Percentiles rank a stretch among this genome's conserved stretches.
Conservation (phyloP, 164 flowering plant species). For the Akebia trifoliata region DNA sequence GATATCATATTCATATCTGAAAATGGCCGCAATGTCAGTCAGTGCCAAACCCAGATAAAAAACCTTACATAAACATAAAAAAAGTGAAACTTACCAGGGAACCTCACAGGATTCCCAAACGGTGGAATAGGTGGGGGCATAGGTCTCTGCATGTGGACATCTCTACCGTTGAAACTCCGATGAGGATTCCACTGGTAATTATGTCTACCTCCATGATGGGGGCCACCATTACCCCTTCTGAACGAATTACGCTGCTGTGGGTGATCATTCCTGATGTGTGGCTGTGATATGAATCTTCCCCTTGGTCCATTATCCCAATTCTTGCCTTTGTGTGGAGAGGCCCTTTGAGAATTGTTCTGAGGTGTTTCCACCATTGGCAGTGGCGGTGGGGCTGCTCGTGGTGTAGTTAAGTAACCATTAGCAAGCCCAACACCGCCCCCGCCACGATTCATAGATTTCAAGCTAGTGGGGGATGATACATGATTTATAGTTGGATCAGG, state of each 20-base stretch:
- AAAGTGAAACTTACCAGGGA: slow-evolving; percentile 36
- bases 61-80: neutral
- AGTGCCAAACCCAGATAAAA: neutral
- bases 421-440: slow-evolving; percentile 29
- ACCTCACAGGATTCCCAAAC: slow-evolving; percentile 30
- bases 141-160: slow-evolving; percentile 32
- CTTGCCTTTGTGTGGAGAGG: slow-evolving; percentile 25
- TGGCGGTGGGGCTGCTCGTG: slow-evolving; percentile 28
- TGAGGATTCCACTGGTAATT: slow-evolving; percentile 44
- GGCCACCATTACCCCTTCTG: slow-evolving; percentile 48
- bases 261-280: slow-evolving; percentile 37
- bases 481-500: slow-evolving; percentile 32
- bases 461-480: slow-evolving; percentile 31
- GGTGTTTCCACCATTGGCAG: slow-evolving; percentile 18
- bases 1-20: slow-evolving; percentile 37
- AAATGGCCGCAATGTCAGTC: neutral
- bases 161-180: slow-evolving; percentile 43
- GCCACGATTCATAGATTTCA: slow-evolving; percentile 41
- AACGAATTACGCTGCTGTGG: slow-evolving; percentile 45
- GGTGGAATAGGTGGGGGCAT: slow-evolving; percentile 18
- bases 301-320: slow-evolving; percentile 41
- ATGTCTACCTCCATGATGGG: slow-evolving; percentile 64
- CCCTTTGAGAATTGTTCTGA: slow-evolving; percentile 34
- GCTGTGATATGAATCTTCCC: slow-evolving; percentile 41
- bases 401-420: slow-evolving; percentile 30